Percentiles rank a stretch among this genome's conserved stretches.
Conservation (phyloP, 2,329 filamentous ascomycete species). For the Rhynchosporium graminicola region DNA sequence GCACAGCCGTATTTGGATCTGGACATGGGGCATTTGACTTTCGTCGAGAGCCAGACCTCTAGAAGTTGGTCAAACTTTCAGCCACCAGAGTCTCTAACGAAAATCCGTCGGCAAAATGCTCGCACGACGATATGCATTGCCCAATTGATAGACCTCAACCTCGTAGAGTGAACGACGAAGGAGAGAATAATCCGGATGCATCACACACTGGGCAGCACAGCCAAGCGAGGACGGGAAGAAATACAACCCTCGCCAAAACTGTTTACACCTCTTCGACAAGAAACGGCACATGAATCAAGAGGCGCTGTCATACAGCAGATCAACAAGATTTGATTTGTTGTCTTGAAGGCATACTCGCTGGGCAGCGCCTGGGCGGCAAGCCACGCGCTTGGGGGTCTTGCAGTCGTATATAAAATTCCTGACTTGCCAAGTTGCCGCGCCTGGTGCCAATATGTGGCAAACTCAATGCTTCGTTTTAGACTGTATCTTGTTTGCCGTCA, state of each 20-base stretch:
- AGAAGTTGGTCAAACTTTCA: too few species aligned
- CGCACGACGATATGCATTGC: too few species aligned
- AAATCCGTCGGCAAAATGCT: background rate
- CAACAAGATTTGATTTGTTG: constrained; percentile 1
- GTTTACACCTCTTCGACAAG: background rate
- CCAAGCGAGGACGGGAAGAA: background rate
- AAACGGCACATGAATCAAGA: constrained; percentile 1
- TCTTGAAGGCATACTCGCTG: background rate
- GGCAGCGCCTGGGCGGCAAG: constrained; percentile 4
- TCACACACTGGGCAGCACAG: background rate
- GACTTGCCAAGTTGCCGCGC: constrained; percentile 7
- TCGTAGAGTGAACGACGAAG: background rate
- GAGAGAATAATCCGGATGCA: constrained; percentile 12
- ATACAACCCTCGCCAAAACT: background rate
- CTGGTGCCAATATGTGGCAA: constrained; percentile 3
- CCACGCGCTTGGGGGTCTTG: constrained; percentile 1
- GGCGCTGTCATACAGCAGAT: background rate
- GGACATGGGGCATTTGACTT: background rate
- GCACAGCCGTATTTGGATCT: background rate
- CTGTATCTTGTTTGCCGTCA: background rate
- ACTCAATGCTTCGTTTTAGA: background rate
- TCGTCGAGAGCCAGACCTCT: background rate
- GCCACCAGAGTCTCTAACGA: background rate
- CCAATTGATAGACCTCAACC: background rate
- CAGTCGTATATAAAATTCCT: background rate